A percentile compares a stretch with the other conserved stretches of the same genome.
phyloP scores from a whole-genome alignment of 345 rosid species.

The rapeseed (Brassica napus) region DNA sequence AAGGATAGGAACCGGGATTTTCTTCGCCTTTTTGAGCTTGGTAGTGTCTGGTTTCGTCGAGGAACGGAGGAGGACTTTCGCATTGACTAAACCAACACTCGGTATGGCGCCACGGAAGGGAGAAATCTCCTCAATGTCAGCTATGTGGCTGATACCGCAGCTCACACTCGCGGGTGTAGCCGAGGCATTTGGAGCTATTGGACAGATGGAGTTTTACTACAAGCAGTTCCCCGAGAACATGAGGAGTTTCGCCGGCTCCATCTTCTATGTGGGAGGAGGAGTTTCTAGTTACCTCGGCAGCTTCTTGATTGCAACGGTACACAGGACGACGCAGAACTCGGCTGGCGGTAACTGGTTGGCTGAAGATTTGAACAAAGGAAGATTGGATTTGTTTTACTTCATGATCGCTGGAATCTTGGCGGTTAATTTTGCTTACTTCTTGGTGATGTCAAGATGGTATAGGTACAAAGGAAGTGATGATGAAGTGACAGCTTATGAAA shows the following conservation, averaged over 20 bases:
- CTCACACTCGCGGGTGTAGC: constrained; percentile 50
- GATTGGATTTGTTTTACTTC: constrained; percentile 48
- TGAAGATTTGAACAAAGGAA: constrained; percentile 50
- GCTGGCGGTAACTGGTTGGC: constrained; percentile 40
- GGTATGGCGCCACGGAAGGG: constrained; percentile 50
- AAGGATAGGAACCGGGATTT: constrained; percentile 49
- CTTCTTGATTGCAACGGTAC: constrained; percentile 42
- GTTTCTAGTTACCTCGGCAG: constrained; percentile 43
- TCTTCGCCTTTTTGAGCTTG: constrained; percentile 42
- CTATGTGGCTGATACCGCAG: constrained; percentile 57
- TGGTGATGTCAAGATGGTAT: constrained; percentile 43
- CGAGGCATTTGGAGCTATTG: constrained; percentile 48
- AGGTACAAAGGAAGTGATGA: constrained; percentile 46
- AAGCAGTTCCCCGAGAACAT: constrained; percentile 61
- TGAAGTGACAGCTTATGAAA: constrained; percentile 15
- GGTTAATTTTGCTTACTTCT: constrained; percentile 40
- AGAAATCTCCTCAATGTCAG: constrained; percentile 60
- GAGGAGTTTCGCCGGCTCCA: constrained; percentile 50
- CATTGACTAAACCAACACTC: constrained; percentile 49
- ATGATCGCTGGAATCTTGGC: constrained; percentile 41
- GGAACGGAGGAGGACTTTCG: constrained; percentile 44
- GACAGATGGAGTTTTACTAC: constrained; percentile 54
- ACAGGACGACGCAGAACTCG: constrained; percentile 35
- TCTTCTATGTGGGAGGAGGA: constrained; percentile 38
- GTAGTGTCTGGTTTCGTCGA: constrained; percentile 51